Conservation (phyloP, 257 asterid species). For the Ehretia macrophylla region DNA sequence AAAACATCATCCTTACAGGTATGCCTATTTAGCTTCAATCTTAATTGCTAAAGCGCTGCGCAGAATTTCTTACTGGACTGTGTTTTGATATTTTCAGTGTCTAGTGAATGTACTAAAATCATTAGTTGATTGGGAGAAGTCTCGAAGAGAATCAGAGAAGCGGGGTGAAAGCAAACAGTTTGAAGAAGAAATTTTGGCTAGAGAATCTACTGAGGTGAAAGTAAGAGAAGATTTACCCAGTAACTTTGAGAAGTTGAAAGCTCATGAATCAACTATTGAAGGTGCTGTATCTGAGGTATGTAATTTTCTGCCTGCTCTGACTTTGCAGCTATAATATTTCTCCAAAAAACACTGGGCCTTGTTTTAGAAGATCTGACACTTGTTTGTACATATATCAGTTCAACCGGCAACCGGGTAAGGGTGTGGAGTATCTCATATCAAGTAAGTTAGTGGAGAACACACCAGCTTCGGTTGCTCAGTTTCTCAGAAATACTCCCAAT, state of each 20-base stretch:
- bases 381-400: constrained; percentile 47
- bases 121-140: constrained; percentile 82
- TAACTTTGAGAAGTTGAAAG: constrained; percentile 92
- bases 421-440: constrained; percentile 62
- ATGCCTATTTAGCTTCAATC: constrained; percentile 15
- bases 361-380: constrained; percentile 15
- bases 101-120: constrained; percentile 85
- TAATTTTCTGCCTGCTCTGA: not conserved
- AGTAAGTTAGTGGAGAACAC: constrained; percentile 78
- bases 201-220: constrained; percentile 53
- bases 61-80: constrained; percentile 19
- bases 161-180: constrained; percentile 38
- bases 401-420: constrained; percentile 82
- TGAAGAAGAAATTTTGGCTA: constrained; percentile 43
- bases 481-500: constrained; percentile 78
- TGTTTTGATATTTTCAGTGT: constrained; percentile 47
- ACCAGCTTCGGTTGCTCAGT: constrained; percentile 85
- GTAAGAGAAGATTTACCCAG: constrained; percentile 65
- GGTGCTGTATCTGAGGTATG: constrained; percentile 92
- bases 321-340: not conserved
- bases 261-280: constrained; percentile 92
- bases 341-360: constrained; percentile 9
- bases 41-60: constrained; percentile 3
- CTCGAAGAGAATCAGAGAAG: constrained; percentile 57
- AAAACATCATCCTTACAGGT: constrained; percentile 95